phyloP scores from a whole-genome alignment of 148 eudicot genomes.

The Suaeda aralocaspica region DNA sequence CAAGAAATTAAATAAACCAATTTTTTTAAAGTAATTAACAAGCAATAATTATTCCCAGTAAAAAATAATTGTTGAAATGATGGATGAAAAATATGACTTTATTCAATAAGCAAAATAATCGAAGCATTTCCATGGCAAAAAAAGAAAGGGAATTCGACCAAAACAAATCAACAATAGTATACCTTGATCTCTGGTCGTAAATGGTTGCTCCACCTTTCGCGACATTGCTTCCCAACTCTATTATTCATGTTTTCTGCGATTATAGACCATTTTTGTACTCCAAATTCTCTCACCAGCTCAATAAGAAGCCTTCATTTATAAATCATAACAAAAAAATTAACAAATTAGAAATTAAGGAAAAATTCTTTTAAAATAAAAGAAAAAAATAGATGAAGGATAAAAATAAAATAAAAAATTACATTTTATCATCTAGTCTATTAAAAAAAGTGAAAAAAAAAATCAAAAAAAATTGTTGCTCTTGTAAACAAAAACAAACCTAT shows the following conservation, averaged over 20 bases:
- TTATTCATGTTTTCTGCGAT: constrained; percentile 50
- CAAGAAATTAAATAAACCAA: no score
- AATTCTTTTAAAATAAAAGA: not conserved
- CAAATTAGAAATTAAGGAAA: not conserved
- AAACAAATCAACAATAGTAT: not conserved
- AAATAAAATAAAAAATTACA: not conserved
- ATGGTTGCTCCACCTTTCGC: constrained; percentile 86
- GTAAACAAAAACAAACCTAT: constrained; percentile 39
- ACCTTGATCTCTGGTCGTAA: constrained; percentile 77
- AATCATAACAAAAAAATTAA: not conserved
- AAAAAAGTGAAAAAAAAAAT: not conserved
- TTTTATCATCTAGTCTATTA: no score
- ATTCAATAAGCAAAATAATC: no score
- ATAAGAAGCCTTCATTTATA: constrained; percentile 29
- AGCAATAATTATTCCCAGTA: no score
- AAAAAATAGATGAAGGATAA: not conserved
- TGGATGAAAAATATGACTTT: no score
- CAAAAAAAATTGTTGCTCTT: no score
- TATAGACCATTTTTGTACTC: constrained; percentile 50
- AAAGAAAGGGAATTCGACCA: not conserved
- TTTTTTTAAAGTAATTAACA: no score
- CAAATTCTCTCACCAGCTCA: constrained; percentile 44
- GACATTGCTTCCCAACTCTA: constrained; percentile 78
- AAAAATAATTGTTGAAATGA: no score
- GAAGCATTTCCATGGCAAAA: no score